Conservation (phyloP, 768 basidiomycete species). For the Nevesoporus exiguus region DNA sequence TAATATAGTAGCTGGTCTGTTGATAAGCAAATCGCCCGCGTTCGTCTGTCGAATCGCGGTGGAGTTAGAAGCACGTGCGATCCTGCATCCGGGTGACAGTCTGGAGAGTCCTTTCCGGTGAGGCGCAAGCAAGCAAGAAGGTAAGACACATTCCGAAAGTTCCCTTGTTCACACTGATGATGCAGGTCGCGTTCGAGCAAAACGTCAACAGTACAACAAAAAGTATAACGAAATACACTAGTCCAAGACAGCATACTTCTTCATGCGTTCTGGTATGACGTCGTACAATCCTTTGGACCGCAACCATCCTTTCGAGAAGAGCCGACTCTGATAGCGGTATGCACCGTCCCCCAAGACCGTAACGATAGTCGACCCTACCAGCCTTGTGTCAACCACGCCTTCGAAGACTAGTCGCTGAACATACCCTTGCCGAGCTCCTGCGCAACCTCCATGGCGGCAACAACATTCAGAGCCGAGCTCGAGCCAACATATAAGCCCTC, state of each 20-base stretch:
- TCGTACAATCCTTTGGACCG: conserved; percentile 70
- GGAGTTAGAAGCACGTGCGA: too few relatives aligned
- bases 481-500: conserved; percentile 96
- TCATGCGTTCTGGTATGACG: conserved; percentile 78
- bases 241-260: conserved; percentile 87
- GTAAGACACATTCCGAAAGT: too few relatives aligned
- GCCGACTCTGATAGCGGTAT: conserved; percentile 92
- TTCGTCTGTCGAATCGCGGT: too few relatives aligned
- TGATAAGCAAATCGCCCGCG: too few relatives aligned
- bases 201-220: background rate
- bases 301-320: conserved; percentile 95
- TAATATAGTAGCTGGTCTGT: too few relatives aligned
- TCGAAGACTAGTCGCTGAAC: background rate
- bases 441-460: conserved; percentile 88
- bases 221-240: conserved; percentile 29
- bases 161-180: too few relatives aligned
- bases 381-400: background rate
- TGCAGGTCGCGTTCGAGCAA: background rate
- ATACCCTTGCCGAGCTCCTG: conserved; percentile 78
- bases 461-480: conserved; percentile 91
- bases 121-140: too few relatives aligned
- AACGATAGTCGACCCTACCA: conserved; percentile 72
- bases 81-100: too few relatives aligned
- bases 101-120: too few relatives aligned
- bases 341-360: conserved; percentile 95